Evolutionary conservation across 1,284 basidiomycete genomes (phyloP).

Genomic region (Farysia itapuensis): DNA sequence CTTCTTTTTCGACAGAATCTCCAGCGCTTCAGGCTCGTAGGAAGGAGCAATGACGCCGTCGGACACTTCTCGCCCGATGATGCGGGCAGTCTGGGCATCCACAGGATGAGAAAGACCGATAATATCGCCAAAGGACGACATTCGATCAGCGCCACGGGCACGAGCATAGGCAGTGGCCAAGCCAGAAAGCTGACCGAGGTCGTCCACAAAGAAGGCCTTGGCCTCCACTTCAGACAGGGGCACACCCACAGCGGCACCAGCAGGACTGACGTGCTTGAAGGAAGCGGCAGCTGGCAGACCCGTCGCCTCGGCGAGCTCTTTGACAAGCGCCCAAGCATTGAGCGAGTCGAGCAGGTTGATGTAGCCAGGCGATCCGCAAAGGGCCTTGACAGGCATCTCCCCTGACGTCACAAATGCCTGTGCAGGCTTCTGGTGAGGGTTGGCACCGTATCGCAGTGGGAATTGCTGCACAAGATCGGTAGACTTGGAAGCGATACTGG

Average conservation of each 20-base stretch:
- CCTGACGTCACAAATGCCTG: conserved; percentile 91
- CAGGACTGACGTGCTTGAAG: conserved; percentile 99
- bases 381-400: conserved; percentile 88
- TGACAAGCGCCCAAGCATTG: conserved; percentile 95
- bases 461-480: conserved; percentile 65
- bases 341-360: conserved; percentile 99
- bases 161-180: conserved; percentile 93
- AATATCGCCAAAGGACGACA: conserved; percentile 99
- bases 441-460: conserved; percentile 89
- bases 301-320: conserved; percentile 81
- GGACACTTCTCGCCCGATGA: conserved; percentile 96
- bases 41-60: conserved; percentile 97
- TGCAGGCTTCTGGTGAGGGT: conserved; percentile 98
- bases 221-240: conserved; percentile 83
- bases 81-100: conserved; percentile 89
- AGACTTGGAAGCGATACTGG: conserved; percentile 66
- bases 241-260: conserved; percentile 74
- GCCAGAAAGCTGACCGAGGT: conserved; percentile 83
- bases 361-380: conserved; percentile 94
- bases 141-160: conserved; percentile 94
- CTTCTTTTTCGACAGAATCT: conserved; percentile 93
- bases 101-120: conserved; percentile 91
- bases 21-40: conserved; percentile 83
- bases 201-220: conserved; percentile 94
- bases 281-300: conserved; percentile 89